These are phyloP conservation scores for Clonostachys rhizophaga DNA, from an alignment of 2,329 filamentous ascomycete species.

Conservation along the genomic window DNA sequence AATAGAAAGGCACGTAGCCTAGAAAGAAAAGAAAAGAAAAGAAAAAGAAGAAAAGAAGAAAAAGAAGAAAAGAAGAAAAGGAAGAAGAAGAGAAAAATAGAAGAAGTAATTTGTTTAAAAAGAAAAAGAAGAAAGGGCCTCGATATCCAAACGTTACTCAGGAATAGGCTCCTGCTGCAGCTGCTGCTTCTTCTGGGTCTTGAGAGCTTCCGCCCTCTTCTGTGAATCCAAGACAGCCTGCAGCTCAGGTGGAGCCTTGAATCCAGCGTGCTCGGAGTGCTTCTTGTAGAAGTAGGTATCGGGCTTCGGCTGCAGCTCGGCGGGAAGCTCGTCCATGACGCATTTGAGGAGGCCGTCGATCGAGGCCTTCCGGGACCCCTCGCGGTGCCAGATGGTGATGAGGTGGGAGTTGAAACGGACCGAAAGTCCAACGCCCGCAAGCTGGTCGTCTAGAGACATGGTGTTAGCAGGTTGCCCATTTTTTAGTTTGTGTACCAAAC, in stretches of 20 bases:
- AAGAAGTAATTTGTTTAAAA: too few species aligned
- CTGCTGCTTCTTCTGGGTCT: constrained; percentile 7
- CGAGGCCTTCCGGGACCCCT: constrained; percentile 74
- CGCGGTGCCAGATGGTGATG: constrained; percentile 90
- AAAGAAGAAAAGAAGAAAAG: too few species aligned
- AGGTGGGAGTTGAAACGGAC: constrained; percentile 87
- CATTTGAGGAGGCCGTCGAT: constrained; percentile 69
- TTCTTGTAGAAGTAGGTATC: constrained; percentile 82
- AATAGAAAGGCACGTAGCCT: too few species aligned
- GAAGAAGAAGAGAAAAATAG: too few species aligned
- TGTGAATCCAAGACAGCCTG: constrained; percentile 54
- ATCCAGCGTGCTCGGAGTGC: constrained; percentile 83
- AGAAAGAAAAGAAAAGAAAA: too few species aligned
- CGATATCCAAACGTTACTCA: too few species aligned
- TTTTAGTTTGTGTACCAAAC: not conserved
- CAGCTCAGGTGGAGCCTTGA: constrained; percentile 59
- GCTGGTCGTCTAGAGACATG: constrained; percentile 63
- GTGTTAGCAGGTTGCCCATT: not conserved
- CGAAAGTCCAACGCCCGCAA: constrained; percentile 84
- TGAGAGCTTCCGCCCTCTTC: constrained; percentile 32
- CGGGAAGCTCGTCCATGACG: constrained; percentile 68
- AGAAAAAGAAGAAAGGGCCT: too few species aligned
- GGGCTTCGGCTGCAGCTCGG: constrained; percentile 66
- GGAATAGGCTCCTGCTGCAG: not conserved
- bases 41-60: too few species aligned